A percentile compares a stretch with the other conserved stretches of the same genome.
Conservation (phyloP, 139 green algal genomes). For the Micractinium sp. region DNA sequence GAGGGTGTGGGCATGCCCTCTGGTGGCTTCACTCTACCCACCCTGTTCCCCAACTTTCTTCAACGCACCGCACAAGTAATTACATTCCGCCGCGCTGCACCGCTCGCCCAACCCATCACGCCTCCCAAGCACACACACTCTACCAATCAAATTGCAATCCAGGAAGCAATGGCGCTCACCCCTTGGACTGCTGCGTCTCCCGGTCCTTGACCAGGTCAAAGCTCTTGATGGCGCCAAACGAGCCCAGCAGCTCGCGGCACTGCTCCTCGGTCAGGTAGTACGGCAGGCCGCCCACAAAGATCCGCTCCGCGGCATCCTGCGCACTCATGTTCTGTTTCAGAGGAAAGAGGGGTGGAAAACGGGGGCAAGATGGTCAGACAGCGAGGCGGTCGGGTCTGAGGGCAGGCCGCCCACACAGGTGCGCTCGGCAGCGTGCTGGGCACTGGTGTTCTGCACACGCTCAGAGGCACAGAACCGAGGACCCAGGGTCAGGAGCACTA, state of each 20-base stretch:
- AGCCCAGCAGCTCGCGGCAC: slow-evolving; percentile 92
- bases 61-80: no score
- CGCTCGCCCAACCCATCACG: no score
- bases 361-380: background rate
- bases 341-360: background rate
- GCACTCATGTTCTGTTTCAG: background rate
- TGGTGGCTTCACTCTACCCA: no score
- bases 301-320: slow-evolving; percentile 50
- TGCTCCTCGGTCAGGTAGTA: slow-evolving; percentile 97
- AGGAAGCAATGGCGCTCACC: slow-evolving; percentile 67
- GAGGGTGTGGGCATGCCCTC: no score
- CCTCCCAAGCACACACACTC: no score
- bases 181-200: slow-evolving; percentile 92
- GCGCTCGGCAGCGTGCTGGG: no score
- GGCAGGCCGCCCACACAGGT: background rate
- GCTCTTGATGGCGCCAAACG: slow-evolving; percentile 87
- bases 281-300: slow-evolving; percentile 97
- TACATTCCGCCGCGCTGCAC: no score
- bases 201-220: slow-evolving; percentile 96
- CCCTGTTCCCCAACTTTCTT: no score
- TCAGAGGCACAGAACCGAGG: no score
- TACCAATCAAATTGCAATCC: no score
- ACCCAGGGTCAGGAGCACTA: no score
- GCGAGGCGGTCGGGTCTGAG: background rate
- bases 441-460: no score